These are phyloP conservation scores for Xerocomus brunneocitrinus DNA, from an alignment of 768 basidiomycete genomes.

Conservation along the genomic window DNA sequence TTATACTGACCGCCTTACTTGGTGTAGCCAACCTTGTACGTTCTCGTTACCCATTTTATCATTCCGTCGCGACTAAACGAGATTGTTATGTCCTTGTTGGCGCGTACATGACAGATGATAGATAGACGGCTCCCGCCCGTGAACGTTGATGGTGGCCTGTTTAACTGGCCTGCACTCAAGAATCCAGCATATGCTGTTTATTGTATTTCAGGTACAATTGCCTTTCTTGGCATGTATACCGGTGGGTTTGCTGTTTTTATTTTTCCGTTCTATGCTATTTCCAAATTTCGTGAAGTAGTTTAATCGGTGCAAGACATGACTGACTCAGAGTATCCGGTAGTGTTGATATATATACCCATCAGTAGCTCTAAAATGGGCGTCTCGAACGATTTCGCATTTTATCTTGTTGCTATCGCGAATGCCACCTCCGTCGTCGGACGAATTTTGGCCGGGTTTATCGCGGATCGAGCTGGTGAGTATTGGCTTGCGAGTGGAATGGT, in stretches of 20 bases:
- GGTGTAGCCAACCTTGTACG: constrained; percentile 51
- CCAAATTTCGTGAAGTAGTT: too few relatives aligned
- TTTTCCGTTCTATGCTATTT: neutral
- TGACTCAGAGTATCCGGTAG: constrained; percentile 28
- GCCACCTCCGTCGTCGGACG: constrained; percentile 62
- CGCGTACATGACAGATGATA: constrained; percentile 18
- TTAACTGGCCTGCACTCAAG: constrained; percentile 50
- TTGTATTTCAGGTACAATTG: constrained; percentile 49
- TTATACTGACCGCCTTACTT: constrained; percentile 52
- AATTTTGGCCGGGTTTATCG: constrained; percentile 46
- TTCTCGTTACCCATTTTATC: neutral
- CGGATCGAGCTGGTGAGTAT: constrained; percentile 49
- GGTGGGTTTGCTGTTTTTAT: constrained; percentile 30
- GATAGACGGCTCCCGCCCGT: constrained; percentile 51
- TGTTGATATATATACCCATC: constrained; percentile 63
- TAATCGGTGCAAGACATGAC: neutral
- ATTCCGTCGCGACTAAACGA: neutral
- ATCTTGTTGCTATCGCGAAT: constrained; percentile 66
- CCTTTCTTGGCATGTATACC: constrained; percentile 69
- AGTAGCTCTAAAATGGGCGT: constrained; percentile 51
- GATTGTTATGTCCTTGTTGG: neutral
- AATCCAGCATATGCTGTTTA: constrained; percentile 49
- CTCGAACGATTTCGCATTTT: constrained; percentile 49
- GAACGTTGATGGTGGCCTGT: constrained; percentile 50
- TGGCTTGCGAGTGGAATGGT: neutral